Conservation (phyloP, 192 early-diverging fungal genomes). For the Phycomyces nitens region DNA sequence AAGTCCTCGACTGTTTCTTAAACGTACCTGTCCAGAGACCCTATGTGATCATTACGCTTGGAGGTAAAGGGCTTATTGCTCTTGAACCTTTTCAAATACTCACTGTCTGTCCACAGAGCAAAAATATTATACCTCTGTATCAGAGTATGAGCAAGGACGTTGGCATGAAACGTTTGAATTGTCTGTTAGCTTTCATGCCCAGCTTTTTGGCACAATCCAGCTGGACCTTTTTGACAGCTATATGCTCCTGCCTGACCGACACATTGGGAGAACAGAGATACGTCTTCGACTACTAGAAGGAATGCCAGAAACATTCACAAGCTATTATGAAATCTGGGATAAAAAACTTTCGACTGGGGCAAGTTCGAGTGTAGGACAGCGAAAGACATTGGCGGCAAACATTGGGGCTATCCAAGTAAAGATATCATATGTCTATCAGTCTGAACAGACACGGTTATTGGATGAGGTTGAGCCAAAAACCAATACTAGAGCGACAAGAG, state of each 20-base stretch:
- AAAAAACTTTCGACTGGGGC: constrained; percentile 58
- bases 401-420: constrained; percentile 71
- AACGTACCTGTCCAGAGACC: constrained; percentile 55
- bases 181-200: constrained; percentile 63
- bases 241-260: constrained; percentile 58
- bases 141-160: constrained; percentile 51
- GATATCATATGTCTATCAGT: constrained; percentile 56
- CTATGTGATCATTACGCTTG: constrained; percentile 60
- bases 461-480: constrained; percentile 2
- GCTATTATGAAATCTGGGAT: constrained; percentile 80
- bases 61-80: constrained; percentile 31
- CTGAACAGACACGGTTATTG: constrained; percentile 6
- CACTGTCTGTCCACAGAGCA: constrained; percentile 46
- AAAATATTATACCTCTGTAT: constrained; percentile 60
- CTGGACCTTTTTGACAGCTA: constrained; percentile 66
- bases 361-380: constrained; percentile 51
- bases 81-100: neutral
- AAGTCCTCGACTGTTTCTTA: constrained; percentile 52
- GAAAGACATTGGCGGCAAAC: constrained; percentile 38
- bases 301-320: constrained; percentile 65
- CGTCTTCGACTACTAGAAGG: constrained; percentile 58
- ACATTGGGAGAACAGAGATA: constrained; percentile 69
- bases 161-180: constrained; percentile 80
- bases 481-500: neutral
- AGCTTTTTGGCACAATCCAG: constrained; percentile 72